A percentile compares a stretch with the other conserved stretches of the same genome.
phyloP scores from a whole-genome alignment of 2,329 filamentous ascomycete genomes.

The Rutstroemia sp. region DNA sequence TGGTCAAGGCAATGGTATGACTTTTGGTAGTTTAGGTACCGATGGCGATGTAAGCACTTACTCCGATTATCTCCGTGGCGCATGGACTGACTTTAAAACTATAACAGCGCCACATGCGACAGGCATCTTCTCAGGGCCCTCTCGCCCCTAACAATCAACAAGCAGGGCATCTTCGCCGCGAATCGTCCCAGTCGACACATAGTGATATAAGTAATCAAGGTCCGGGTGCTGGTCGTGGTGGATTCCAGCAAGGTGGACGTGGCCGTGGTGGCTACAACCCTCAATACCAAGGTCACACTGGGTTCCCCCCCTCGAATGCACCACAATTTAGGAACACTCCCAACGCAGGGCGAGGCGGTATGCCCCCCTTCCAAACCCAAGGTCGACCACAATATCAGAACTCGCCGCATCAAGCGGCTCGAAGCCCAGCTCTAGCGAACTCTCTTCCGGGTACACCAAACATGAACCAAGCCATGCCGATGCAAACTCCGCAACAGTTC shows the following conservation, averaged over 20 bases:
- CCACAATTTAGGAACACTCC: conserved; percentile 24
- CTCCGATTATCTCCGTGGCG: conserved; percentile 23
- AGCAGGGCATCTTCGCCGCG: conserved; percentile 71
- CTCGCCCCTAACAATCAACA: conserved; percentile 53
- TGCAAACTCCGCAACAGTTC: conserved; percentile 45
- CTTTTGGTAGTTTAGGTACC: conserved; percentile 75
- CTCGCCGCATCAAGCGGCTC: conserved; percentile 57
- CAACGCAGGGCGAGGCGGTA: conserved; percentile 43
- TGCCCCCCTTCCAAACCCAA: conserved; percentile 40
- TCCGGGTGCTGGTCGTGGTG: conserved; percentile 42
- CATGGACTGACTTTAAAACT: conserved; percentile 21
- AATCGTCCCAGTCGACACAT: conserved; percentile 78
- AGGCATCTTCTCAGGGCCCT: conserved; percentile 53
- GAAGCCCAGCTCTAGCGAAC: conserved; percentile 58
- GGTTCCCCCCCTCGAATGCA: conserved; percentile 39
- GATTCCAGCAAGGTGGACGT: conserved; percentile 46
- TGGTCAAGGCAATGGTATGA: conserved; percentile 62
- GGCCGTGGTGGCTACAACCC: conserved; percentile 52
- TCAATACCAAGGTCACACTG: conserved; percentile 41
- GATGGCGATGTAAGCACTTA: conserved; percentile 67
- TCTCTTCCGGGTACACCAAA: conserved; percentile 64
- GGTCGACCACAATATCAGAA: conserved; percentile 46
- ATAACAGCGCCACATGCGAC: conserved; percentile 59
- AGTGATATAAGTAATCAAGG: conserved; percentile 60
- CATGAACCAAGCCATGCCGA: conserved; percentile 60